Base-by-base conservation (phyloP, 352 stramenopile species). In the Pythium coloratum region DNA sequence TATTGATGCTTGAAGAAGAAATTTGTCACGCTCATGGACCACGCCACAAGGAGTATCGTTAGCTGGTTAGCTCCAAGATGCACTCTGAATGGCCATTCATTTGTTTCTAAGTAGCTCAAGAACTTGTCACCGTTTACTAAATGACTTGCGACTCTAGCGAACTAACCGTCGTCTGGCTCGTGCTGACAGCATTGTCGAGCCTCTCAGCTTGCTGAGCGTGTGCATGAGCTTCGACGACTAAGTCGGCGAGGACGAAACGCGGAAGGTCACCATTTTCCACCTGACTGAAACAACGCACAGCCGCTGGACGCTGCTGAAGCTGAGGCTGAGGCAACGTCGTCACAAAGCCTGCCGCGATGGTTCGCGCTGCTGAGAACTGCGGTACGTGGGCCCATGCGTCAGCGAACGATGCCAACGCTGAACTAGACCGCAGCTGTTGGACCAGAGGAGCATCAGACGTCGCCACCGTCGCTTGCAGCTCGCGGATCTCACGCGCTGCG, bases 401-500 rank as follows among this genome's bases (percentile, higher is more conserved):
- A 58, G 58, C 46, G 32, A 32, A 26, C 6, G 30, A 44, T 28
- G 18, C 16, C 34, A 16, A 40, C 34, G 34, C 61, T 40, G 16
- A 70, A 47, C 18, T 33, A 32, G 24, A 30, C n/a, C 24, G 42
- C 16, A 26, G 42, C 42, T 50, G 42, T 5, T 64, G 47, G 38
- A 64, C 26, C 2, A 46, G 32, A 1, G 49, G 28, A 12, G 44
- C 28, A 4, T n/a, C 38, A 3, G 24, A 7, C 3, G 55, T 20
- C 18, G 62, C 28, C 28, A 36, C 1, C 34, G 3, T 30, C 28
- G 28, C 28, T 30, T 58, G 38, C 14, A 76, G 57, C 1, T 70
- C 55, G 36, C 73, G 67, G 32, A 79, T 79, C 33, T 79, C 55
- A 12, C 59, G 55, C 14, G 42, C 72, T 20, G 71, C 62, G 42